Evolutionary conservation across 345 rosid genomes (phyloP).

Genomic region (Hevea brasiliensis): DNA sequence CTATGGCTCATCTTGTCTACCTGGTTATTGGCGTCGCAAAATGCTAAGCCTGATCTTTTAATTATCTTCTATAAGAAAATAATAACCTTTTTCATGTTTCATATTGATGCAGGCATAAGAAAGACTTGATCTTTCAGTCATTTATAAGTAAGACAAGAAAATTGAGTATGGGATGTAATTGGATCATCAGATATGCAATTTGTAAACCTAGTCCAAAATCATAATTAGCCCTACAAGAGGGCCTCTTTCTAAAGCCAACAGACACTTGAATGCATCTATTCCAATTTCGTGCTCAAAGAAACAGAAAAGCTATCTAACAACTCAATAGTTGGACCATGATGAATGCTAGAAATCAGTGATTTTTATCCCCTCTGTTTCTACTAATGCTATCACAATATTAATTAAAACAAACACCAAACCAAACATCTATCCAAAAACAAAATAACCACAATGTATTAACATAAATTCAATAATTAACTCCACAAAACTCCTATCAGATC

Average conservation of each 20-base stretch:
- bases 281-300: not conserved
- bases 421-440: not conserved
- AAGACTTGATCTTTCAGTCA: not conserved
- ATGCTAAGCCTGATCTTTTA: not conserved
- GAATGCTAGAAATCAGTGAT: not conserved
- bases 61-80: not conserved
- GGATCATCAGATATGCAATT: not conserved
- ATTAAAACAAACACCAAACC: not conserved
- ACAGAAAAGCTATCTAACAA: not conserved
- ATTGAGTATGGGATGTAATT: not conserved
- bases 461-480: not conserved
- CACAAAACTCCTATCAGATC: not conserved
- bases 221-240: not conserved
- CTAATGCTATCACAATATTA: not conserved
- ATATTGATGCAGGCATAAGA: not conserved
- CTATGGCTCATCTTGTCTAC: not conserved
- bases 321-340: not conserved
- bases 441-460: not conserved
- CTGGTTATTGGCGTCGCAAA: not conserved
- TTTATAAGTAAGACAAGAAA: not conserved
- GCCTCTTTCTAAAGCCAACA: not conserved
- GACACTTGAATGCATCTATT: constrained; percentile 5
- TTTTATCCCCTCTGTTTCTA: not conserved
- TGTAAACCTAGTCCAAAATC: not conserved
- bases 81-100: too few species aligned